These are phyloP conservation scores for Aureobasidium sp. DNA, from an alignment of 2,329 filamentous ascomycete species.

Conservation along the genomic window DNA sequence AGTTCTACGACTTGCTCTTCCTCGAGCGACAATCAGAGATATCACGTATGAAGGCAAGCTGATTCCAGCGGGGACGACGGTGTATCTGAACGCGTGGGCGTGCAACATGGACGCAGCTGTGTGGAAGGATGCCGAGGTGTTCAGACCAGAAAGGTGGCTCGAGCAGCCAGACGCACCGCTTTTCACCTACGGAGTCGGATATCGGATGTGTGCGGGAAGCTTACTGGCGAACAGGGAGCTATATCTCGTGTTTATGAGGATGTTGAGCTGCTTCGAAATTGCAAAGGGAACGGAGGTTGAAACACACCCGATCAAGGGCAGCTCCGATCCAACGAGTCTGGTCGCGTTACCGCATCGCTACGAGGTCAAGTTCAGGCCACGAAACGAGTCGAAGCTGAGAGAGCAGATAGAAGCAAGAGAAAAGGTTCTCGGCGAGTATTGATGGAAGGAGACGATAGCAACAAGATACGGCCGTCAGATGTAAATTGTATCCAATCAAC, in stretches of 20 bases:
- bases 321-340: conserved; percentile 52
- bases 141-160: conserved; percentile 55
- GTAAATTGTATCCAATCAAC: no score
- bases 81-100: conserved; percentile 60
- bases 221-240: conserved; percentile 56
- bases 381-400: conserved; percentile 38
- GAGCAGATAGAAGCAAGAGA: conserved; percentile 30
- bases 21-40: conserved; percentile 52
- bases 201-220: conserved; percentile 59
- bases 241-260: conserved; percentile 55
- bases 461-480: background rate
- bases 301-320: conserved; percentile 51
- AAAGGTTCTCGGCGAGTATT: conserved; percentile 6
- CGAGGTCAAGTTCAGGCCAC: conserved; percentile 49
- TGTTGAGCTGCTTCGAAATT: conserved; percentile 53
- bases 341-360: conserved; percentile 53
- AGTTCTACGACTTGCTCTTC: conserved; percentile 54
- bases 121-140: conserved; percentile 50
- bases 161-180: conserved; percentile 55
- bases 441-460: background rate
- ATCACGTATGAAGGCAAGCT: conserved; percentile 48
- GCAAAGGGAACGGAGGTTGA: conserved; percentile 46
- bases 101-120: conserved; percentile 56
- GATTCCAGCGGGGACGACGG: conserved; percentile 54
- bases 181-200: conserved; percentile 58